These are phyloP conservation scores for Kickxella alabastrina DNA, from an alignment of 192 early-diverging fungal species.

Conservation along the genomic window DNA sequence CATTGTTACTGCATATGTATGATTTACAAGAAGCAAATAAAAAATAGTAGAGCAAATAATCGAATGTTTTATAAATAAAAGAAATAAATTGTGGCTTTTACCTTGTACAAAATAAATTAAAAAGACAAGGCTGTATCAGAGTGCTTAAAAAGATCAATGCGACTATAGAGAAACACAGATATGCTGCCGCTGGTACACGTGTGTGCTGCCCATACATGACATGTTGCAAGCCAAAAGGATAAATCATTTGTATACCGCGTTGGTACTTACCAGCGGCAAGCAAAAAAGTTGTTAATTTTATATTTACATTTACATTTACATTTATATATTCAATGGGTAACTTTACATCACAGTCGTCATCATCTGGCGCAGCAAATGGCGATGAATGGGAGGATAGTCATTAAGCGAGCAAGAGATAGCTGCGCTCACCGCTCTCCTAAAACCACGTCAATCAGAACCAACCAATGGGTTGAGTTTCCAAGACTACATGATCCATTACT, in stretches of 20 bases:
- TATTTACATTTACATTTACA: no score
- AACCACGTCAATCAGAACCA: not conserved
- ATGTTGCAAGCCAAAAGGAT: no score
- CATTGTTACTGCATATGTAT: no score
- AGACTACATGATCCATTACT: not conserved
- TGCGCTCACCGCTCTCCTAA: not conserved
- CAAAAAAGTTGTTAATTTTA: no score
- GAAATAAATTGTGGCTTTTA: not conserved
- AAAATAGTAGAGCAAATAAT: not conserved
- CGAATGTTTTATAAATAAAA: not conserved
- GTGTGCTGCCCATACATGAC: no score
- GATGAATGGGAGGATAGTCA: no score
- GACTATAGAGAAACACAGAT: no score
- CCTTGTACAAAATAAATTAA: not conserved
- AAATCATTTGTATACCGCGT: no score
- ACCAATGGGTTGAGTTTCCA: not conserved
- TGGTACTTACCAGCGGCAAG: no score
- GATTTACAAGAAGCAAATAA: not conserved
- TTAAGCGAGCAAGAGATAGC: not conserved
- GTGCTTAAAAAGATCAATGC: not conserved
- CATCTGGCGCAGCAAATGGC: not conserved
- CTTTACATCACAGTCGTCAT: not conserved
- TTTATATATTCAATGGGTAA: slow-evolving; percentile 1
- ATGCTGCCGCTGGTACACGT: no score
- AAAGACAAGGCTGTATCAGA: not conserved